Base-by-base conservation (phyloP, 1,284 basidiomycete species). In the Malassezia arunalokei region DNA sequence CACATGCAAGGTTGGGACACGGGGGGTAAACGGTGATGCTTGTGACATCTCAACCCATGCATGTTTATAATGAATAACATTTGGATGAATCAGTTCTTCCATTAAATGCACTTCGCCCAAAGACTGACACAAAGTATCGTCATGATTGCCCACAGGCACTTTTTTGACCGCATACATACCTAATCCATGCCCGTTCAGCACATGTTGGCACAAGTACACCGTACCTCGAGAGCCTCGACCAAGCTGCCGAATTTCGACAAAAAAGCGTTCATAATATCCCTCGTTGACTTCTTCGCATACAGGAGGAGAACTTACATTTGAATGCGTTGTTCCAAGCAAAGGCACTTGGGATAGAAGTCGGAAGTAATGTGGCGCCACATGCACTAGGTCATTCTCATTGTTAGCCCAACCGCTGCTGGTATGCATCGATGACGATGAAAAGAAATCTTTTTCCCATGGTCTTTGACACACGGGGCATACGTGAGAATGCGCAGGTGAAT, bases 31-130 rank as follows among this genome's bases (percentile, higher is more conserved):
- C 6, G 54, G 37, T 7, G 57, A 59, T 17, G 57, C 32, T 49
- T 62, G 62, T 7, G 62, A 56, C 40, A 58, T 56, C 71, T 95
- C 90, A 15, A 95, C 80, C 90, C 52, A 95, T 0, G 89, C 83
- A 64, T 94, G 90, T 73, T 94, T 90, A 68, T 94, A 94, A 14
- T 86, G 87, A 57, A 94, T 81, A 61, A 95, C 88, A 61, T 94
- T 92, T 3, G 83, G 85, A 75, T 95, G 90, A 48, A 84, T 82
- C 4, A 95, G 76, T n/a, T 80, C 78, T 69, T 94, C 88, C 47
- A 94, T 77, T 5, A 91, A 76, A 43, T 85, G 82, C 39, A 89
- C 84, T 80, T 84, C 70, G 37, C 58, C 63, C 17, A 71, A 48
- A 31, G 59, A 64, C 30, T 57, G 51, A 14, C 62, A 50, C 47